Evolutionary conservation across 1,284 basidiomycete species (phyloP).

Genomic region (Malassezia sp.): DNA sequence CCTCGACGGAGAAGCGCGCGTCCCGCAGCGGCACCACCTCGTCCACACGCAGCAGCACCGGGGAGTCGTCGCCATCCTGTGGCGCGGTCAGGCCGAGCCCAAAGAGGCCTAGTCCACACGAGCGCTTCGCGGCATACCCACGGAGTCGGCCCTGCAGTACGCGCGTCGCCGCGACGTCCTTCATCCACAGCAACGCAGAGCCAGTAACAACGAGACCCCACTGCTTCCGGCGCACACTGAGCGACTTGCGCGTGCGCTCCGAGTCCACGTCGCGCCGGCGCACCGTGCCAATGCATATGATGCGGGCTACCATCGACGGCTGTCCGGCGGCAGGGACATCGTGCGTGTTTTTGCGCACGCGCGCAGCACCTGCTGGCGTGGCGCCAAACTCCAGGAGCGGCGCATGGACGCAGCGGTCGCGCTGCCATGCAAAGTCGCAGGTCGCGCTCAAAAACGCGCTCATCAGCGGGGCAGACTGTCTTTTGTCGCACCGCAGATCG

Average conservation of each 20-base stretch:
- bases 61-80: too few relatives aligned
- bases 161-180: slow-evolving; percentile 52
- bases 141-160: neutral
- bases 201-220: slow-evolving; percentile 78
- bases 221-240: slow-evolving; percentile 64
- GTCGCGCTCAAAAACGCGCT: too few relatives aligned
- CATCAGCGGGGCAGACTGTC: neutral
- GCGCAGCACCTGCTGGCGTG: neutral
- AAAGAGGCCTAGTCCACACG: too few relatives aligned
- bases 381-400: slow-evolving; percentile 1
- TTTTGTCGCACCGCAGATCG: neutral
- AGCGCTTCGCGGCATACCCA: too few relatives aligned
- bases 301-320: slow-evolving; percentile 53
- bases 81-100: too few relatives aligned
- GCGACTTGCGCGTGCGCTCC: slow-evolving; percentile 51
- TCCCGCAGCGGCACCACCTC: neutral
- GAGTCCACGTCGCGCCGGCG: slow-evolving; percentile 58
- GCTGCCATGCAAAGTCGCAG: too few relatives aligned
- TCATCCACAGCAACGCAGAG: slow-evolving; percentile 83
- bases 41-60: neutral
- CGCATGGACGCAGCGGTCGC: neutral
- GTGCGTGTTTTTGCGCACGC: neutral
- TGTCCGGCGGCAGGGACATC: too few relatives aligned
- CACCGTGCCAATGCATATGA: slow-evolving; percentile 71
- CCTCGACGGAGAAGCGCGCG: neutral